Conservation (phyloP, 345 rosid genomes). For the Hibiscus trionum region DNA sequence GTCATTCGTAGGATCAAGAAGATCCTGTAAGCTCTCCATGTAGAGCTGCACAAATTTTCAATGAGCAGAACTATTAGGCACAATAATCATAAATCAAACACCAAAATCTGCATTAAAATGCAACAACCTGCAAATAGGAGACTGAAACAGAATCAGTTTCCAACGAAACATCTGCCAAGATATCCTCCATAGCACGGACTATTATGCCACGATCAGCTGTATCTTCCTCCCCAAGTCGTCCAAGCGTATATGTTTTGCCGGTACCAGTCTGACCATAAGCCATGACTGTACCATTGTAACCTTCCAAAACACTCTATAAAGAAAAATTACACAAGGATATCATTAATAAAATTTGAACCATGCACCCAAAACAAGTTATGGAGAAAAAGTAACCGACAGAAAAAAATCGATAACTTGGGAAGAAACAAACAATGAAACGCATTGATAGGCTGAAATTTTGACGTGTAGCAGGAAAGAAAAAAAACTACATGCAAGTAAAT, state of each 20-base stretch:
- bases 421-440: not conserved
- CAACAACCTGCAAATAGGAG: conserved; percentile 78
- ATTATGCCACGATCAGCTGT: conserved; percentile 89
- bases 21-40: conserved; percentile 97
- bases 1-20: conserved; percentile 76
- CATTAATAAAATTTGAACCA: not conserved
- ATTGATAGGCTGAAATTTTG: not conserved
- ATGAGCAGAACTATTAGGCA: conserved; percentile 11
- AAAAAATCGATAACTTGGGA: not conserved
- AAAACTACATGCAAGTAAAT: not conserved
- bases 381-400: not conserved
- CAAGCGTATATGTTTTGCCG: conserved; percentile 96
- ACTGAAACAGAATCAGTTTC: conserved; percentile 70
- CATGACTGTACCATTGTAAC: conserved; percentile 96
- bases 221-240: conserved; percentile 89
- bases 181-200: conserved; percentile 98
- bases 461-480: not conserved
- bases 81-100: conserved; percentile 9
- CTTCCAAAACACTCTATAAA: conserved; percentile 84
- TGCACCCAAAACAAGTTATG: not conserved
- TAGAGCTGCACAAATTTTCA: conserved; percentile 56
- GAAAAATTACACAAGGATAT: conserved; percentile 8
- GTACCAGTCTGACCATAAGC: conserved; percentile 99
- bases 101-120: not conserved
- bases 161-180: conserved; percentile 54